Evolutionary conservation across 1,284 basidiomycete genomes (phyloP).

Genomic region (Gastroboletus turbinatus): DNA sequence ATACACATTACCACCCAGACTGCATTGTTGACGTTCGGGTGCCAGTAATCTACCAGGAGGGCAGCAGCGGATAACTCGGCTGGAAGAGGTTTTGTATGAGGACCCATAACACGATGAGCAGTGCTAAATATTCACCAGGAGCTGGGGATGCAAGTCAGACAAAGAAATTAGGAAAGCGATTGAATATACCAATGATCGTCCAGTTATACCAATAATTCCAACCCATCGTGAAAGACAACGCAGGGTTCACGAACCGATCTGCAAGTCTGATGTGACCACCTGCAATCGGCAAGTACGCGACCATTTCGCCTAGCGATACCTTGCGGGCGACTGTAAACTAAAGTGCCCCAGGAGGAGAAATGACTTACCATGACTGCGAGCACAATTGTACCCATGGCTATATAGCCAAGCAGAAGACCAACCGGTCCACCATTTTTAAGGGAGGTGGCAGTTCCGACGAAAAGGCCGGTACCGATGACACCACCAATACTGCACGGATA

Average conservation of each 20-base stretch:
- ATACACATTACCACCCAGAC: constrained; percentile 67
- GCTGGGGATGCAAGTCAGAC: constrained; percentile 19
- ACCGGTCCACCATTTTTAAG: constrained; percentile 57
- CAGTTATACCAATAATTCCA: constrained; percentile 75
- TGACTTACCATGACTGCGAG: constrained; percentile 54
- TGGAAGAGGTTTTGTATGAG: constrained; percentile 7
- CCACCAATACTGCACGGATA: constrained; percentile 51
- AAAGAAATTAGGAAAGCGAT: not conserved
- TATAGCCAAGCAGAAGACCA: constrained; percentile 67
- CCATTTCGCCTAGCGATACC: constrained; percentile 45
- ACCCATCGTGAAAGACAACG: constrained; percentile 68
- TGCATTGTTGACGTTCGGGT: constrained; percentile 48
- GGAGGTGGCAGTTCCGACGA: constrained; percentile 62
- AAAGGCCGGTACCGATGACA: constrained; percentile 75
- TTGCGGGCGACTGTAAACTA: constrained; percentile 11
- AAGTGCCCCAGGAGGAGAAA: not conserved
- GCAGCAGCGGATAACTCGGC: constrained; percentile 68
- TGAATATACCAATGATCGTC: constrained; percentile 46
- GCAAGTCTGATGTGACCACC: constrained; percentile 71
- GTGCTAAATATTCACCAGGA: constrained; percentile 21
- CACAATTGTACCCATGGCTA: constrained; percentile 60
- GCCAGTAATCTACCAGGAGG: constrained; percentile 66
- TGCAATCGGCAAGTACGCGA: constrained; percentile 40
- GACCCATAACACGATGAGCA: not conserved
- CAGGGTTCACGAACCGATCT: constrained; percentile 69